Base-by-base conservation (phyloP, 106 monocot species). In the Chionographis japonica region DNA sequence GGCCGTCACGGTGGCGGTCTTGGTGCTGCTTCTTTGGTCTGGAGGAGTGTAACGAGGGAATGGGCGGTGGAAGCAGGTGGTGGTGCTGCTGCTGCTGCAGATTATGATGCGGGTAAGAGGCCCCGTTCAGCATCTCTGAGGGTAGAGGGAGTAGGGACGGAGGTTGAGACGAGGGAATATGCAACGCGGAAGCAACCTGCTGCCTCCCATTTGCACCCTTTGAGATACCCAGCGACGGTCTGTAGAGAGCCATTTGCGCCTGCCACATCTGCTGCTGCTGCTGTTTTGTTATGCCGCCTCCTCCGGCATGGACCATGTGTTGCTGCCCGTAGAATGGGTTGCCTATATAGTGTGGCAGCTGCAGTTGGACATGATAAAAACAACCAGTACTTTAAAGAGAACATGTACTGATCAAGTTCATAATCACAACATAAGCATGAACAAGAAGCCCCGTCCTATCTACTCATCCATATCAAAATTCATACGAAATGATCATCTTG, bases 261-360 rank as follows among this genome's bases (percentile, higher is more conserved):
- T 79, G 82, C 78, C 69, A 72, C 39, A 66, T 63, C 58, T 76
- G 76, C 35, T 79, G 82, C 37, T 36, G 66, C n/a, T 65, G 69
- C 46, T 49, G 69, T 35, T 65, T 73, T 16, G 59, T 10, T 60
- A n/a, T 2, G 51, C 57, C 37, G 12, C 54, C 70, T 11, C 57
- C 37, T 16, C 54, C 70, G 6, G 60, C 3, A 54, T 54, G 60
- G 42, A 27, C 61, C 60, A 71, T 64, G 9, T 75, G 27, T 27
- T 27, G 75, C 4, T 51, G 58, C 2, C 60, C 63, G 40, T 75
- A 81, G 36, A 68, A 42, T 20, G 82, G 68, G 69, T 35, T 58
- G 56, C 60, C 37, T 4, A 77, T 19, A 42, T 74, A 83, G 4
- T 74, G 69, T 9, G 77, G 83, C 52, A 70, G 55, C 50, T 67